Evolutionary conservation across 768 basidiomycete genomes (phyloP), one percentile per base, ranked within the genome.

Genomic region (Lactifluus piperatus): DNA sequence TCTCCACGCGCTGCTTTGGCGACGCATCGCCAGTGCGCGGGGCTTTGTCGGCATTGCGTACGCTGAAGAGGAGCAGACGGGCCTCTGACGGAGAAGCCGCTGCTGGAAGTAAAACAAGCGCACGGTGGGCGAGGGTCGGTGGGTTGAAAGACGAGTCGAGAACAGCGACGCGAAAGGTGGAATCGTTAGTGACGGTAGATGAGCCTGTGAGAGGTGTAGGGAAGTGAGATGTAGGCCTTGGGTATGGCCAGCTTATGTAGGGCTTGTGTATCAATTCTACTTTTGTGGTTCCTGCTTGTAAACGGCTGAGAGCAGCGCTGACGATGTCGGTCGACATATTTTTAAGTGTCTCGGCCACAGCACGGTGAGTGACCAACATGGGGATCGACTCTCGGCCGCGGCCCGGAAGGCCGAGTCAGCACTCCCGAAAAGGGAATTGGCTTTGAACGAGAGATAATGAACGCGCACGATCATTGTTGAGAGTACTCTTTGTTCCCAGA

Each of bases 111-210:
- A 74, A 14, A 36, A 83, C 83, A 48, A 97, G 82, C 2, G 87
- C 85, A 53, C 86, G 77, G 70, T 97, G 94, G 0, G 94, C 91
- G 24, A 79, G 69, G 3, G 91, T 93, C 1, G 94, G 94, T 3
- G 94, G 94, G 67, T 97, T 95, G 74, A 91, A 97, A 1, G 91
- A 94, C 1, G 92, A 86, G 66, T 97, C 94, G 39, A 97, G 78
- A n/a, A 94, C 75, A 4, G 86, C 79, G 48, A 94, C 78, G 53
- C 76, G 78, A 36, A 84, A 53, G 9, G 68, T 2, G 43, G 54
- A 37, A 32, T 16, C 6, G 52, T 32, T 26, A 14, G 52, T 43
- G 4, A 47, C 39, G 34, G 22, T 5, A 3, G 69, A 68, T 30
- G 34, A 54, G 26, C 41, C n/a, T 16, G 60, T 57, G 18, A 49